Base-by-base conservation (phyloP, 768 basidiomycete genomes). In the Ephemerocybe angulata region DNA sequence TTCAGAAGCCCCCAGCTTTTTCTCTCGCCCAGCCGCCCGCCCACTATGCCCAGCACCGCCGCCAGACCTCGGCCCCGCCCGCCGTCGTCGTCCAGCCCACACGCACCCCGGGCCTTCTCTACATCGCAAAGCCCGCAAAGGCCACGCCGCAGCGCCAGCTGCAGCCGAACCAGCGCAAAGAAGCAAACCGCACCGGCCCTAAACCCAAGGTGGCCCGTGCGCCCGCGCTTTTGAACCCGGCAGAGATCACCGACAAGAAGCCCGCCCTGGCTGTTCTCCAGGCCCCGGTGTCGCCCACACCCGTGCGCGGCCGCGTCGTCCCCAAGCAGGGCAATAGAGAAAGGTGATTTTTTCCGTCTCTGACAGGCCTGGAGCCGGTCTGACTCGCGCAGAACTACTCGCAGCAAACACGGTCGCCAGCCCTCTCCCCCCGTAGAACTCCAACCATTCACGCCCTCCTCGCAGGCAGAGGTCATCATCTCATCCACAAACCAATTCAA, bases 61-160 rank as follows among this genome's bases (percentile, higher is more conserved):
- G 88, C 52, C 81, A 83, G 64, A 83, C 87, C 19, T 88, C 88
- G 0, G 87, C 88, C 0, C 85, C 85, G 7, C 80, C 82, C 0
- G 77, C 82, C 31, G 80, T 86, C 62, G 76, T 84, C 57, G 82
- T 87, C 3, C 86, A 87, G 66, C 83, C 88, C 3, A 88, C 88
- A 12, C 78, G 79, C 52, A 87, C 82, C 0, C 88, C 88, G 0
- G 88, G 88, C 65, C 77, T 90, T 8, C 78, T 90, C 50, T 80
- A 84, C 46, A 76, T 90, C 48, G 82, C 86, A 52, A 86, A 84
- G 75, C 84, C 83, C 12, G 70, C 70, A 31, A 64, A 67, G 33
- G 28, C 64, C n/a, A 52, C 66, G 17, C 64, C 65, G 3, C 62
- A 67, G 29, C 61, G 65, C 44, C 63, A 63, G 53, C 57, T 60